These are phyloP conservation scores for Pochonia chlamydosporia DNA, from an alignment of 2,329 filamentous ascomycete species.

Conservation along the genomic window DNA sequence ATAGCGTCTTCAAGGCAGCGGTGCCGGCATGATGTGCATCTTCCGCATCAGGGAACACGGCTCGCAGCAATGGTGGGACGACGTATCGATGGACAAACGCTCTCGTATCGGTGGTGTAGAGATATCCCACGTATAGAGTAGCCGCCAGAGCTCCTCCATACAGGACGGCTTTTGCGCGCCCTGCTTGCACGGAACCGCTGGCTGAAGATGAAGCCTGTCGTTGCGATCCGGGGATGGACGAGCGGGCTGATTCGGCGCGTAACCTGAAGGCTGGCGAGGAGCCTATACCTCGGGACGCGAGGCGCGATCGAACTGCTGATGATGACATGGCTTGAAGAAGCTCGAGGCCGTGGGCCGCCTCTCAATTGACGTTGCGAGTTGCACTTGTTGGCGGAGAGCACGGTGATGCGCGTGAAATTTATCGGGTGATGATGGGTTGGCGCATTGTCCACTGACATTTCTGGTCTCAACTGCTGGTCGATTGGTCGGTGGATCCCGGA, in stretches of 20 bases:
- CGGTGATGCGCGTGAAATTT: not conserved
- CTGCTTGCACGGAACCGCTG: constrained; percentile 20
- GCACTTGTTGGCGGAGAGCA: not conserved
- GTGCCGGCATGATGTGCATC: constrained; percentile 86
- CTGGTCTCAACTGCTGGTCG: too few species aligned
- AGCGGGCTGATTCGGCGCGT: constrained; percentile 3
- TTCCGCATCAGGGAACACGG: constrained; percentile 70
- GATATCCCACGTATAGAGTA: constrained; percentile 45
- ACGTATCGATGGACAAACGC: constrained; percentile 64
- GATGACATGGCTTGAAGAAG: constrained; percentile 9
- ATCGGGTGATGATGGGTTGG: not conserved
- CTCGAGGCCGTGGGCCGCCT: constrained; percentile 10
- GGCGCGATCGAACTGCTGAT: constrained; percentile 11
- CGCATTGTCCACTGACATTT: too few species aligned
- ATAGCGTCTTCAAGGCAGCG: constrained; percentile 62
- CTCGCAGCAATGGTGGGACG: constrained; percentile 59
- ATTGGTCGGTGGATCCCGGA: not conserved
- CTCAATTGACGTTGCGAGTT: constrained; percentile 8
- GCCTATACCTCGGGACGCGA: constrained; percentile 10
- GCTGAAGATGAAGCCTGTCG: constrained; percentile 27
- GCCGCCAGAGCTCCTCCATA: constrained; percentile 36
- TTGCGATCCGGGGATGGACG: constrained; percentile 12
- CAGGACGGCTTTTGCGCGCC: constrained; percentile 30
- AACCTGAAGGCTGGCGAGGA: not conserved
- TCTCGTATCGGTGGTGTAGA: constrained; percentile 71